Conservation (phyloP, 1,139 yeast species). For the Arxiozyma slooffiae region DNA sequence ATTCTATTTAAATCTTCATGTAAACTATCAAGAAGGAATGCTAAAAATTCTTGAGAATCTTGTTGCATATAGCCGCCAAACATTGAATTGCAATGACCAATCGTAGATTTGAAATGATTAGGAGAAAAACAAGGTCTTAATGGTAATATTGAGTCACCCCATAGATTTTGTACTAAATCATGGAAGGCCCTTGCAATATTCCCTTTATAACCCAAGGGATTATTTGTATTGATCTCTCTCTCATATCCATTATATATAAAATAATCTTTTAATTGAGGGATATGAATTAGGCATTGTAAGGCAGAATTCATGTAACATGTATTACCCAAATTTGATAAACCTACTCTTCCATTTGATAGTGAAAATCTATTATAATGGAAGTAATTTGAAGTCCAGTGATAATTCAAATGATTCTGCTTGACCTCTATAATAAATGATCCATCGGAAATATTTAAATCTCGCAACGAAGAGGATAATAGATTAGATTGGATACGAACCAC, state of each 20-base stretch:
- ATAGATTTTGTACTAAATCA: conserved; percentile 49
- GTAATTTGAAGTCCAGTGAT: conserved; percentile 33
- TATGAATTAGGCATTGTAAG: conserved; percentile 76
- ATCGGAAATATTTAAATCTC: conserved; percentile 15
- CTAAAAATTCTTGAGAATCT: conserved; percentile 89
- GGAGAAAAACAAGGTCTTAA: conserved; percentile 38
- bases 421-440: conserved; percentile 30
- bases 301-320: conserved; percentile 98
- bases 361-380: conserved; percentile 24
- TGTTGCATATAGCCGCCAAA: conserved; percentile 88
- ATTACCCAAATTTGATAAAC: conserved; percentile 78
- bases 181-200: conserved; percentile 72
- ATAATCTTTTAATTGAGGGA: conserved; percentile 74
- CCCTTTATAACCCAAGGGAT: conserved; percentile 83
- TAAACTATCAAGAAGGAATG: conserved; percentile 80
- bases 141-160: conserved; percentile 25
- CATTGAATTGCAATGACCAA: conserved; percentile 72
- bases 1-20: conserved; percentile 91
- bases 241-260: conserved; percentile 55
- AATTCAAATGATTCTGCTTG: conserved; percentile 17
- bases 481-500: conserved; percentile 22
- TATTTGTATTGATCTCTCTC: conserved; percentile 58
- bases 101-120: conserved; percentile 63
- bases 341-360: conserved; percentile 44
- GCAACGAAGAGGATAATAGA: conserved; percentile 12